Evolutionary conservation across 371 early-diverging fungal species (phyloP), one percentile per base, ranked within the genome.

Genomic region (Mucor saturninus): DNA sequence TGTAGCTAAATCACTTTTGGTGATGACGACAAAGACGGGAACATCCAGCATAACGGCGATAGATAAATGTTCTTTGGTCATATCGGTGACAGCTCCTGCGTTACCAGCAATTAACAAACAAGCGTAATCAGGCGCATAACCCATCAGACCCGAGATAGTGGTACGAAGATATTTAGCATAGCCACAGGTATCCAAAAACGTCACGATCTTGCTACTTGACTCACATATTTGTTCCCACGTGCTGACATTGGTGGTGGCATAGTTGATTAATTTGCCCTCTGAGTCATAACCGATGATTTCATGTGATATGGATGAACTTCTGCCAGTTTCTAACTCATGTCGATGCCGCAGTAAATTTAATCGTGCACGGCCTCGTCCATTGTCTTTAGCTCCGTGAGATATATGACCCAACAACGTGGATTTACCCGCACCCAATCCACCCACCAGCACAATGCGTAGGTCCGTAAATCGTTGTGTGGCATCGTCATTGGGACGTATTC

Each of bases 111-210:
- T 86, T 59, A 94, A 89, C 37, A 96, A 78, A 80, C 92, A 90
- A 13, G 91, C 92, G 79, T 90, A 95, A 65, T 96, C 95, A 1
- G 96, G 96, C 10, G 92, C 84, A 61, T 91, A 89, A 26, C 95
- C 94, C 15, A 92, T 92, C 74, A 96, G 80, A 14, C 95, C 96
- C 54, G 91, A 91, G 21, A 96, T 91, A 10, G 97, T 96, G 3
- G 97, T 96, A 43, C 93, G 91, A 15, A 96, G 79, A 56, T 95
- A 96, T 64, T 92, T 92, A 29, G 93, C 89, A 73, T 94, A 93
- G 2, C 97, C 97, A 54, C 94, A 95, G n/a, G 94, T 84, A 65
- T 96, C 97, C 29, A 94, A 73, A 56, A 96, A 89, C n/a, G 91
- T 88, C 2, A 95, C 75, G 1, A 95, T 84, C 75, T 96, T 96